phyloP scores from a whole-genome alignment of 768 basidiomycete species.

The Suillus variegatus region DNA sequence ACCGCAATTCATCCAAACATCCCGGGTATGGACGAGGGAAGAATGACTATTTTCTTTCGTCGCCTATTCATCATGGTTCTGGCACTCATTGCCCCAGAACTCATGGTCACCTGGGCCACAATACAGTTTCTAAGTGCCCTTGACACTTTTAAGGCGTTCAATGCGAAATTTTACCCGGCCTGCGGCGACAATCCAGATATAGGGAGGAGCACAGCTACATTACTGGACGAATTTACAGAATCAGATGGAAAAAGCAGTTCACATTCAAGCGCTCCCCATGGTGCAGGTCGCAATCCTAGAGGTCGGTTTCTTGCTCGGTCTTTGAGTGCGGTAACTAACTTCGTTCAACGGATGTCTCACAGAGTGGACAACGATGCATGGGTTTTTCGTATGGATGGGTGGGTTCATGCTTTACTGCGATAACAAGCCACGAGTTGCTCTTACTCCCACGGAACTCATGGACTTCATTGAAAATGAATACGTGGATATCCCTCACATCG shows the following conservation, averaged over 20 bases:
- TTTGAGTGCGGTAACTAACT: not conserved
- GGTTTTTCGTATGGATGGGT: not conserved
- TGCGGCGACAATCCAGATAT: not conserved
- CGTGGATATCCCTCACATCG: not conserved
- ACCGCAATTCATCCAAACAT: not conserved
- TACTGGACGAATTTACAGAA: rapidly evolving
- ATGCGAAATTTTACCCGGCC: not conserved
- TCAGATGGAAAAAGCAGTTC: not conserved
- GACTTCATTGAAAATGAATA: not conserved
- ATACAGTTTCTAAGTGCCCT: not conserved
- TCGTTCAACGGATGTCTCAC: not conserved
- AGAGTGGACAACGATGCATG: not conserved
- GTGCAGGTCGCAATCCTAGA: not conserved
- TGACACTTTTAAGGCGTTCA: not conserved
- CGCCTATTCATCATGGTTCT: not conserved
- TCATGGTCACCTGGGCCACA: not conserved
- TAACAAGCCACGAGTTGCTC: not conserved
- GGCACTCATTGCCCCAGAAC: not conserved
- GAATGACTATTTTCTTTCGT: not conserved
- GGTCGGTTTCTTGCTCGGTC: not conserved
- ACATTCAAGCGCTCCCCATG: not conserved
- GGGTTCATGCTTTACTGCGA: not conserved
- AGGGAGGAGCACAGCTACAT: not conserved
- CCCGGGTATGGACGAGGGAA: not conserved
- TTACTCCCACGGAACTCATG: not conserved